Evolutionary conservation across 2,329 filamentous ascomycete species (phyloP).

Genomic region (Sphaerulina musiva): DNA sequence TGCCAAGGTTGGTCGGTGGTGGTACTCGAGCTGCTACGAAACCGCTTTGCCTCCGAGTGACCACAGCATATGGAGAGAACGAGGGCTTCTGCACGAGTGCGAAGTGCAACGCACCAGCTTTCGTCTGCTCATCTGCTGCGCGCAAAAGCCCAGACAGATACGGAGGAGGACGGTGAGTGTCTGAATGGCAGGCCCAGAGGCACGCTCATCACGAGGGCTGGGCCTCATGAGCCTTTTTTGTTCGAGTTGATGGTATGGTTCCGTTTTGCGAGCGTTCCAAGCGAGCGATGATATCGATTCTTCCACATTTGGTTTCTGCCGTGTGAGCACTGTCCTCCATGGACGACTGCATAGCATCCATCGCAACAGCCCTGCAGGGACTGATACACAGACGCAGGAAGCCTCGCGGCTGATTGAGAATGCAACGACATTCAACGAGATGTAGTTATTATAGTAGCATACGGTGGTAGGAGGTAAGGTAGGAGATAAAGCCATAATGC

Average conservation of each 20-base stretch:
- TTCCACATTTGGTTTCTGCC: neutral
- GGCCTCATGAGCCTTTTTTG: conserved; percentile 13
- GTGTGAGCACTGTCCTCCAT: neutral
- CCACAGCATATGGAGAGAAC: conserved; percentile 73
- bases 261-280: conserved; percentile 16
- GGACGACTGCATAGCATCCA: neutral
- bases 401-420: conserved; percentile 1
- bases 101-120: conserved; percentile 80
- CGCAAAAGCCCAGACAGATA: conserved; percentile 61
- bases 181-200: conserved; percentile 24
- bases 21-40: conserved; percentile 93
- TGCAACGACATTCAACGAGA: neutral
- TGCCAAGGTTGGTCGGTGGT: conserved; percentile 86
- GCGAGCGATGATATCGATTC: conserved; percentile 9
- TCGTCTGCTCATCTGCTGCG: conserved; percentile 85
- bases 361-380: neutral
- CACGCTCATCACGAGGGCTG: conserved; percentile 13
- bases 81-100: conserved; percentile 70
- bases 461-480: too few relatives aligned
- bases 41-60: conserved; percentile 41
- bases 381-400: conserved; percentile 1
- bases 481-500: too few relatives aligned
- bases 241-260: neutral
- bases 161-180: conserved; percentile 46
- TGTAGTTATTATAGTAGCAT: too few relatives aligned